Evolutionary conservation across 805 yeast genomes (phyloP).

Genomic region (Candida loeiensis): DNA sequence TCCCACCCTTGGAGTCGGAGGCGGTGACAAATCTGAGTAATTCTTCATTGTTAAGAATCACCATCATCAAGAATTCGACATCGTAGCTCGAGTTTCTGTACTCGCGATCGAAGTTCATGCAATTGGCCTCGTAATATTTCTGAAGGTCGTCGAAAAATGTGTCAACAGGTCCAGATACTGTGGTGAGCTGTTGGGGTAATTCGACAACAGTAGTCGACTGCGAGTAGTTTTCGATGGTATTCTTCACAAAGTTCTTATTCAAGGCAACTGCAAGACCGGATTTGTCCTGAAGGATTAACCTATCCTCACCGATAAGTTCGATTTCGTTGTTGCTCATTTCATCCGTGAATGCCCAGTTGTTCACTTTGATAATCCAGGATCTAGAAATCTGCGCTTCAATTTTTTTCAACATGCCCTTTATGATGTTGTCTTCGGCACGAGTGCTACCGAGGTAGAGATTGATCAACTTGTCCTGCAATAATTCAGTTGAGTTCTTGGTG

Average conservation of each 20-base stretch:
- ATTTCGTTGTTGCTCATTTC: conserved; percentile 39
- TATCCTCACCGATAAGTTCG: conserved; percentile 47
- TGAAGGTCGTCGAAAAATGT: conserved; percentile 21
- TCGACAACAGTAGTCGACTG: background rate
- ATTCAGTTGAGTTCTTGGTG: conserved; percentile 41
- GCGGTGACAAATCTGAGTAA: conserved; percentile 37
- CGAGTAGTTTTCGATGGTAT: conserved; percentile 37
- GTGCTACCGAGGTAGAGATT: conserved; percentile 61
- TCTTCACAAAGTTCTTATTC: conserved; percentile 46
- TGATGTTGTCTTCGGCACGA: conserved; percentile 55
- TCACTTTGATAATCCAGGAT: conserved; percentile 66
- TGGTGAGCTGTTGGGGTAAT: conserved; percentile 9
- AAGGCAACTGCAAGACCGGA: conserved; percentile 50
- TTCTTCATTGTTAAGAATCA: conserved; percentile 63
- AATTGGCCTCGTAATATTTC: conserved; percentile 22
- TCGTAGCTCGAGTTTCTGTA: conserved; percentile 49
- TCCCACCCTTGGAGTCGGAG: conserved; percentile 18
- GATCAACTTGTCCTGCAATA: conserved; percentile 46
- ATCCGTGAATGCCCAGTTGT: conserved; percentile 61
- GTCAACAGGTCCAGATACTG: background rate
- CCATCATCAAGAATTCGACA: conserved; percentile 62
- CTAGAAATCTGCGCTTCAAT: conserved; percentile 52
- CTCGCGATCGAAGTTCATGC: conserved; percentile 15
- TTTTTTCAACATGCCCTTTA: conserved; percentile 51
- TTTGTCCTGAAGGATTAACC: conserved; percentile 41